Conservation (phyloP, 345 rosid genomes). For the Hypericum perforatum region DNA sequence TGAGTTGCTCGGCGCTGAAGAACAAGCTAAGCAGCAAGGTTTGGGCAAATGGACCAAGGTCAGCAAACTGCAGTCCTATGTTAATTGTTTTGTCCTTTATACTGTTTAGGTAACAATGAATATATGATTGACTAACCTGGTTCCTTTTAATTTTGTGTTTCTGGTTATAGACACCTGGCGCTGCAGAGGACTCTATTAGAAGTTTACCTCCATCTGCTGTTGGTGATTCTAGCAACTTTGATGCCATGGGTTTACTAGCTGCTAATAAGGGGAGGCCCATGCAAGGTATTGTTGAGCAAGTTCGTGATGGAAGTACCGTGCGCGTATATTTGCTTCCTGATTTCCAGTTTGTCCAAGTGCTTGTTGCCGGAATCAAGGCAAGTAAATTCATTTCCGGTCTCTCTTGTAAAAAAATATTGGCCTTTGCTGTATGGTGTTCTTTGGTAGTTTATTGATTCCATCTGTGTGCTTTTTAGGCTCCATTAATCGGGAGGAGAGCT, state of each 20-base stretch:
- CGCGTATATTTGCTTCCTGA: slow-evolving; percentile 94
- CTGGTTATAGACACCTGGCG: slow-evolving; percentile 57
- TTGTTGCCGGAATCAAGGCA: slow-evolving; percentile 97
- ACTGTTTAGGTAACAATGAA: too few species aligned
- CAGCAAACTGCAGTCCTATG: too few species aligned
- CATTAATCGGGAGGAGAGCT: slow-evolving; percentile 73
- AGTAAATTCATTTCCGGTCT: neutral
- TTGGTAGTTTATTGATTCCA: too few species aligned
- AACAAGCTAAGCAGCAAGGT: slow-evolving; percentile 71
- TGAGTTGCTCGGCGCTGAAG: slow-evolving; percentile 54
- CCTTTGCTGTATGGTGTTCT: too few species aligned
- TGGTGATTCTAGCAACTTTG: slow-evolving; percentile 72
- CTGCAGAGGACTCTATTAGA: slow-evolving; percentile 73
- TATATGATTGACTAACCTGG: too few species aligned
- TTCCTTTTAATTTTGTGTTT: neutral
- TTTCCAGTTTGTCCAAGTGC: slow-evolving; percentile 90
- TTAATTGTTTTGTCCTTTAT: too few species aligned
- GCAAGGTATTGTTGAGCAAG: slow-evolving; percentile 92
- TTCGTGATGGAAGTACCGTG: slow-evolving; percentile 87
- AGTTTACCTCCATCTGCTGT: slow-evolving; percentile 87
- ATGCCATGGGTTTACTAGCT: slow-evolving; percentile 71
- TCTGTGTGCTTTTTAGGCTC: slow-evolving; percentile 34
- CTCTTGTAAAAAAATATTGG: too few species aligned
- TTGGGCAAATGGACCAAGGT: slow-evolving; percentile 91
- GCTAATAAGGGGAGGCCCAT: slow-evolving; percentile 78